phyloP scores from a whole-genome alignment of 1,139 yeast genomes.

The Saccharomyces hybrid region DNA sequence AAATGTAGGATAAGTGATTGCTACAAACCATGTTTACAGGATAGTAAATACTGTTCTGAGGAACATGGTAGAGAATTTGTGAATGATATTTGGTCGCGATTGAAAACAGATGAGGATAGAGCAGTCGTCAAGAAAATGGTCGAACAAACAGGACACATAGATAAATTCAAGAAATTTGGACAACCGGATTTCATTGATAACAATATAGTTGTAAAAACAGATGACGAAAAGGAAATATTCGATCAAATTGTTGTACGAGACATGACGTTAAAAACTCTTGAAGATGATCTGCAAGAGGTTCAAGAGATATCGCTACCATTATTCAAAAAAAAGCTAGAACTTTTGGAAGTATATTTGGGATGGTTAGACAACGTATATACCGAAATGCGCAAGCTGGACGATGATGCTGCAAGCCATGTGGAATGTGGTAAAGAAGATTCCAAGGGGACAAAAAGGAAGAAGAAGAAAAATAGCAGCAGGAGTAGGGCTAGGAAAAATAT shows the following conservation, averaged over 20 bases:
- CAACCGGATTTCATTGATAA: slow-evolving; percentile 13
- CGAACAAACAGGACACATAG: slow-evolving; percentile 16
- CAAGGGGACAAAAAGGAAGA: slow-evolving; percentile 12
- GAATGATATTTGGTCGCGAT: slow-evolving; percentile 27
- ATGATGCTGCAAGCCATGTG: slow-evolving; percentile 11
- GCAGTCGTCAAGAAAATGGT: slow-evolving; percentile 19
- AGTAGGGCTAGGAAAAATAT: slow-evolving; percentile 13
- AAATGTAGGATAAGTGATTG: slow-evolving; percentile 65
- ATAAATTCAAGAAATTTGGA: slow-evolving; percentile 24
- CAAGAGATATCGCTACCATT: slow-evolving; percentile 14
- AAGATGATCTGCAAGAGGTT: slow-evolving; percentile 15
- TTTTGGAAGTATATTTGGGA: slow-evolving; percentile 24
- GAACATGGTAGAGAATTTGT: slow-evolving; percentile 65
- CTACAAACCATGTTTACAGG: slow-evolving; percentile 44
- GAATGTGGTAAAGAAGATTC: slow-evolving; percentile 13
- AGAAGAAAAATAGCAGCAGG: slow-evolving; percentile 10
- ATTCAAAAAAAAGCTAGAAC: slow-evolving; percentile 13
- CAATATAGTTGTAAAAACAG: slow-evolving; percentile 30
- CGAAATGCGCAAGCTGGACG: slow-evolving; percentile 12
- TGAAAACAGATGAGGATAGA: slow-evolving; percentile 12
- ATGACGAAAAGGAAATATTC: slow-evolving; percentile 24
- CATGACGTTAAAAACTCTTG: slow-evolving; percentile 16
- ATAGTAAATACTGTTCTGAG: slow-evolving; percentile 66
- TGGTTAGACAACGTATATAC: slow-evolving; percentile 27
- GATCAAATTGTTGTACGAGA: slow-evolving; percentile 28